Conservation (phyloP, 2,329 filamentous ascomycete genomes). For the Berkeleyomyces basicola region DNA sequence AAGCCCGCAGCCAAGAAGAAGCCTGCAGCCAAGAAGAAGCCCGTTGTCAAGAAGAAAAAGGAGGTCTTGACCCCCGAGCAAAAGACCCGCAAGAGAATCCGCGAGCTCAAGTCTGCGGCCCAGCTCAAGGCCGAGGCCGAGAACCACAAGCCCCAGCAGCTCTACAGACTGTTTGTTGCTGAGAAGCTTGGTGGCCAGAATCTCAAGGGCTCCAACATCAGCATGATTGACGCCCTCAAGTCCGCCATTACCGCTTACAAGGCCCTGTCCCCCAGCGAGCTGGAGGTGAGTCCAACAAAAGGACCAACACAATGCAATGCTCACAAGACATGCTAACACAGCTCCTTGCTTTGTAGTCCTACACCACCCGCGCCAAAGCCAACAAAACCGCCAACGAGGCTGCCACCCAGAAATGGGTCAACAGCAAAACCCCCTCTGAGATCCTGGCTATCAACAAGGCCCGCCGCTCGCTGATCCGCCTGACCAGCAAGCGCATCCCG, state of each 20-base stretch:
- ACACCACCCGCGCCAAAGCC: slow-evolving; percentile 21
- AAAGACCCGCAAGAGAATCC: slow-evolving; percentile 16
- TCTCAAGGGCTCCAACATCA: background rate
- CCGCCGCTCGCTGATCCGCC: slow-evolving; percentile 26
- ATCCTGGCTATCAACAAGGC: slow-evolving; percentile 32
- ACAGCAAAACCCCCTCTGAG: slow-evolving; percentile 23
- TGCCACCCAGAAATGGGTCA: slow-evolving; percentile 32
- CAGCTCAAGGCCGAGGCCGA: slow-evolving; percentile 2
- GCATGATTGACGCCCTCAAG: slow-evolving; percentile 17
- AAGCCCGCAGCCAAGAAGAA: slow-evolving; percentile 17
- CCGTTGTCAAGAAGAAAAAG: slow-evolving; percentile 16
- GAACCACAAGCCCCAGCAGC: slow-evolving; percentile 17
- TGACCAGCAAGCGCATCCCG: slow-evolving; percentile 17
- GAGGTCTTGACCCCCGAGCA: slow-evolving; percentile 25
- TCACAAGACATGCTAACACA: background rate
- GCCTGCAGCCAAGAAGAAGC: slow-evolving; percentile 16
- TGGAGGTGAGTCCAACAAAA: slow-evolving; percentile 25
- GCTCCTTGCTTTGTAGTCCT: slow-evolving; percentile 19
- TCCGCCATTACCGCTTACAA: slow-evolving; percentile 23
- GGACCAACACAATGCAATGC: background rate
- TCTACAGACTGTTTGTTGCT: slow-evolving; percentile 24
- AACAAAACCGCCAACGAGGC: slow-evolving; percentile 28
- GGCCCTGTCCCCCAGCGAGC: slow-evolving; percentile 24
- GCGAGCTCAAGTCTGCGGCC: background rate
- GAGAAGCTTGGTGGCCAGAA: slow-evolving; percentile 19